Evolutionary conservation across 805 yeast species (phyloP), one percentile per base, ranked within the genome.

Genomic region (Suhomyces sp.): DNA sequence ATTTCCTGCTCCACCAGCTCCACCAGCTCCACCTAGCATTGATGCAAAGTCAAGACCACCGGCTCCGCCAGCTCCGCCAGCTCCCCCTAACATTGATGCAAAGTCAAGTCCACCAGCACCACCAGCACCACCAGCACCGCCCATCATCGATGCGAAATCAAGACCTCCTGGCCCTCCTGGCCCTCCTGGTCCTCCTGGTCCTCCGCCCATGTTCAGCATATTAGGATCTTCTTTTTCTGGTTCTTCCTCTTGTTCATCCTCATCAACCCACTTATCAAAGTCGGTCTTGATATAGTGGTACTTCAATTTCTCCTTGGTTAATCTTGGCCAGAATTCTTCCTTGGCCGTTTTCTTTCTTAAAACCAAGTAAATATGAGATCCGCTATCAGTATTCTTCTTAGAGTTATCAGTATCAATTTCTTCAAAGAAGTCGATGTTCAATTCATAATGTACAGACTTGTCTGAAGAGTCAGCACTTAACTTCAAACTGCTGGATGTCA

Each of bases 211-310:
- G 39, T 59, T 67, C 27, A 60, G 69, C 50, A 48, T 53, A 35
- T 57, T 49, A 17, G 58, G 54, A 15, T 54, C 60, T 14, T 58
- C 77, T 16, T 64, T 73, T 26, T 72, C 82, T 8, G 68, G 71
- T 33, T 62, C 69, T 39, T 80, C 90, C 25, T 87, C 88, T 65
- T 91, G 98, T 65, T 91, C 98, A 57, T 91, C 98, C 69, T 91
- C 98, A 57, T 91, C 98, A 25, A 86, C 95, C 98, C 98, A 91
- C 63, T 82, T 86, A 68, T 90, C 96, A 56, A 91, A 91, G 57
- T 91, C 98, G 10, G 98, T 91, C 71, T 86, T 85, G 58, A 91
- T 77, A 63, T 76, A 86, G 46, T 81, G 87, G 43, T 74, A 76
- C 58, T 81, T 88, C 54, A 76, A 72, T 69, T 88, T 87, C 52